Conservation (phyloP, 225 moss, liverwort and hornwort species). For the Climacium dendroides region DNA sequence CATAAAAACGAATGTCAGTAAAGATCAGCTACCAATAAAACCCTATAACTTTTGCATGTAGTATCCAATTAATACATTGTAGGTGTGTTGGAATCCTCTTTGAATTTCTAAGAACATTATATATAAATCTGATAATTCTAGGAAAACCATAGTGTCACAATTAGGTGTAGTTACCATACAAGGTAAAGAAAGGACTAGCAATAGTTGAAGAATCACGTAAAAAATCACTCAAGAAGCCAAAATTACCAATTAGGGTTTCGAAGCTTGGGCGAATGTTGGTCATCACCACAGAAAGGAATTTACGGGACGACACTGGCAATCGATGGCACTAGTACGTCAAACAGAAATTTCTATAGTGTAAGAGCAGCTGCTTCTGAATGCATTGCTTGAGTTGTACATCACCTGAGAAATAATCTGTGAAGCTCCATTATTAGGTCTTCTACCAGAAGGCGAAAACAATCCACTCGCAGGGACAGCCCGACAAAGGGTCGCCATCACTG, state of each 20-base stretch:
- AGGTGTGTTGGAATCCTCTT: neutral
- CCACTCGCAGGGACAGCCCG: constrained; percentile 21
- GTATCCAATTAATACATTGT: neutral
- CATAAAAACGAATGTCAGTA: neutral
- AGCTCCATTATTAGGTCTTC: neutral
- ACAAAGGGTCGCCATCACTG: constrained; percentile 17
- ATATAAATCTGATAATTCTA: neutral
- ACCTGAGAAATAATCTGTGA: constrained; percentile 11
- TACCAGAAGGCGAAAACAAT: neutral
- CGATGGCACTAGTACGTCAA: neutral
- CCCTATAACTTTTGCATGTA: neutral
- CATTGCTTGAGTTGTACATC: neutral
- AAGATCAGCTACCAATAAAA: neutral
- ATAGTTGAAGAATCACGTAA: neutral
- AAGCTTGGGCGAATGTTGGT: neutral
- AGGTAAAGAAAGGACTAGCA: neutral
- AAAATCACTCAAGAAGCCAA: neutral
- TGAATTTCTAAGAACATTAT: neutral
- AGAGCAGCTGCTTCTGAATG: neutral
- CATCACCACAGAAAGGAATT: neutral
- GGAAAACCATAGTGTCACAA: neutral
- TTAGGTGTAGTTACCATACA: neutral
- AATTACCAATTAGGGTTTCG: neutral
- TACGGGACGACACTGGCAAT: neutral
- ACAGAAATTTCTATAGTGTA: neutral